Conservation (phyloP, 2,329 filamentous ascomycete species). For the Monosporascus cannonballus region DNA sequence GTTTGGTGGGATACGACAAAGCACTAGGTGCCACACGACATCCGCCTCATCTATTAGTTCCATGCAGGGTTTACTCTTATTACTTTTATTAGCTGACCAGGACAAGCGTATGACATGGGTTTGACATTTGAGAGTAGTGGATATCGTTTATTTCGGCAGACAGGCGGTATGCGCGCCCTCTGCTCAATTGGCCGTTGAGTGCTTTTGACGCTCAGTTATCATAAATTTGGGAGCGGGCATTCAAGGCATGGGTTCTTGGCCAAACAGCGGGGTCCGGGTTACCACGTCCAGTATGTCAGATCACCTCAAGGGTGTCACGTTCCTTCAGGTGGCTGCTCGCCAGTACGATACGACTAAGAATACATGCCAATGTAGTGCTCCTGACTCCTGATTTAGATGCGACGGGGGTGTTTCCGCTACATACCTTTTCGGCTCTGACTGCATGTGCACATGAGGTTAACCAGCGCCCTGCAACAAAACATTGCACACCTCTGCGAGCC, state of each 20-base stretch:
- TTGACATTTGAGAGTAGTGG: not conserved
- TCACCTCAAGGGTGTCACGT: not conserved
- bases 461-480: not conserved
- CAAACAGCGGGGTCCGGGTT: not conserved
- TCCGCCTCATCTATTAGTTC: too few species aligned
- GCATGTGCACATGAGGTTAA: not conserved
- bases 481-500: too few species aligned
- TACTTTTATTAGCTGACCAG: not conserved
- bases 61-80: not conserved
- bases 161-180: not conserved
- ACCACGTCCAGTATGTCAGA: not conserved
- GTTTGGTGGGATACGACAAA: too few species aligned
- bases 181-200: not conserved
- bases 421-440: not conserved
- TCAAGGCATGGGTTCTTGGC: not conserved
- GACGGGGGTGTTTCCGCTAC: not conserved
- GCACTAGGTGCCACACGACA: too few species aligned
- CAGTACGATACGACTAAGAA: too few species aligned
- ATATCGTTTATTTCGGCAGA: not conserved
- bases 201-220: not conserved
- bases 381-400: too few species aligned
- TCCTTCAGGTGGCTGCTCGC: not conserved
- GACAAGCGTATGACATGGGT: not conserved
- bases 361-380: too few species aligned
- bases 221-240: not conserved